Base-by-base conservation (phyloP, 768 basidiomycete species). In the Pleurotus djamor region DNA sequence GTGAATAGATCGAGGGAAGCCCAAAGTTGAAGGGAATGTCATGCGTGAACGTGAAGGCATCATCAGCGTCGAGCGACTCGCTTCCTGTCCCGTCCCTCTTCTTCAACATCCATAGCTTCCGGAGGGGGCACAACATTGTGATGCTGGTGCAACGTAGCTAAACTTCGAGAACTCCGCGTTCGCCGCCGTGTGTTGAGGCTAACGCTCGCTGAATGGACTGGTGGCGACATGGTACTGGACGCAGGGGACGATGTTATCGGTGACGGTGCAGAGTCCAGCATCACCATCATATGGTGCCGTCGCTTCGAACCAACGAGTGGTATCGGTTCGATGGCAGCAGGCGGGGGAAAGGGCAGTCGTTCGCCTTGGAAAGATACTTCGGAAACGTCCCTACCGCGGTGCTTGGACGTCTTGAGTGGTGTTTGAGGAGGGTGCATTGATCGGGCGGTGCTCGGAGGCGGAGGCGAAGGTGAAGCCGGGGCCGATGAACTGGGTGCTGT, bases 231-330 rank as follows among this genome's bases (percentile, higher is more conserved):
- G 58, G 58, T 67, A 37, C 72, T 73, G 14, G 76, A 67, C 12
- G 78, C 71, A 4, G 81, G 70, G 1, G 78, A 64, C 38, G 70
- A 66, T n/a, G 75, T 67, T 13, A 77, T 71, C 0, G 78, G 63
- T 10, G 80, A 63, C 3, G 80, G 65, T 13, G 77, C 65, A 0
- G 86, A 74, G 63, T 91, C 89, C 3, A 88, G 79, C 79, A 87
- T 83, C 81, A 89, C 85, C 86, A 91, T 89, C 66, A 88, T 80
- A 0, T 88, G 87, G 64, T 92, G 88, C 36, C 91, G 82, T 6
- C 91, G 84, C 71, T 92, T 92, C 1, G 83, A 77, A 35, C 88
- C 89, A 4, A 81, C 71, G 41, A 85, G 72, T 10, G 78, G 69
- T 33, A 80, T 69, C 33, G 78, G 72, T 57, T 60, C 43, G 59